Percentiles rank a stretch among this genome's conserved stretches.
phyloP scores from a whole-genome alignment of 371 early-diverging fungal genomes.

The Mucor indicus region DNA sequence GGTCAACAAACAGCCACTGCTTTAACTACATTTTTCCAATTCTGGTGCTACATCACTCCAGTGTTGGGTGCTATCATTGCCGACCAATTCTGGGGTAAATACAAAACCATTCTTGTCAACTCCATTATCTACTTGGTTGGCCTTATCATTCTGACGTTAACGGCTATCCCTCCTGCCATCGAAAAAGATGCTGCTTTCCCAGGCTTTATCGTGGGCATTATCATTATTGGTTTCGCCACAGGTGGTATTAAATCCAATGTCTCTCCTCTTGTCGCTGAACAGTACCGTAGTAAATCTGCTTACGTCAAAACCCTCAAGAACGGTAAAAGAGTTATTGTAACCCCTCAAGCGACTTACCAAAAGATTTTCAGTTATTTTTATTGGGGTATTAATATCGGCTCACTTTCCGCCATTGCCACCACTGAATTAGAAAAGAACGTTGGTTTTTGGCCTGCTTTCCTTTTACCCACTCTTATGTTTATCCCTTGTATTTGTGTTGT shows the following conservation, averaged over 20 bases:
- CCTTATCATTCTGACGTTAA: slow-evolving; percentile 59
- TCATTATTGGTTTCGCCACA: slow-evolving; percentile 69
- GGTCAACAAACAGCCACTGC: slow-evolving; percentile 61
- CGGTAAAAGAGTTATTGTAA: slow-evolving; percentile 43
- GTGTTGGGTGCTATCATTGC: slow-evolving; percentile 80
- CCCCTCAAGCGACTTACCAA: slow-evolving; percentile 49
- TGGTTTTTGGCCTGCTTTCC: slow-evolving; percentile 68
- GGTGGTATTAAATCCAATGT: slow-evolving; percentile 57
- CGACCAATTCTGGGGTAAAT: slow-evolving; percentile 84
- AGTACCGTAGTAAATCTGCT: slow-evolving; percentile 32
- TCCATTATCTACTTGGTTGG: slow-evolving; percentile 69
- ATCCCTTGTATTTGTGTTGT: slow-evolving; percentile 62
- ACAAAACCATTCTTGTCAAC: slow-evolving; percentile 77
- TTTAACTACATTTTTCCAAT: slow-evolving; percentile 74
- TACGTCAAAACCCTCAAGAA: slow-evolving; percentile 28
- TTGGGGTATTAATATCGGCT: slow-evolving; percentile 65
- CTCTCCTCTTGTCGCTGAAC: slow-evolving; percentile 47
- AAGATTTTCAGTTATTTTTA: slow-evolving; percentile 35
- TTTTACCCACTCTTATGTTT: slow-evolving; percentile 70
- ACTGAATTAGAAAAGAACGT: slow-evolving; percentile 55
- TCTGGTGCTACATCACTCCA: slow-evolving; percentile 79
- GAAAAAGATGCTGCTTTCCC: slow-evolving; percentile 55
- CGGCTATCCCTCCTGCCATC: slow-evolving; percentile 58
- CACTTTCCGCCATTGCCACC: slow-evolving; percentile 60
- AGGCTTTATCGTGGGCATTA: slow-evolving; percentile 60